Percentiles rank a stretch among this genome's conserved stretches.
These are phyloP conservation scores for Linnemannia hyalina DNA, from an alignment of 192 early-diverging fungal species.

Conservation along the genomic window DNA sequence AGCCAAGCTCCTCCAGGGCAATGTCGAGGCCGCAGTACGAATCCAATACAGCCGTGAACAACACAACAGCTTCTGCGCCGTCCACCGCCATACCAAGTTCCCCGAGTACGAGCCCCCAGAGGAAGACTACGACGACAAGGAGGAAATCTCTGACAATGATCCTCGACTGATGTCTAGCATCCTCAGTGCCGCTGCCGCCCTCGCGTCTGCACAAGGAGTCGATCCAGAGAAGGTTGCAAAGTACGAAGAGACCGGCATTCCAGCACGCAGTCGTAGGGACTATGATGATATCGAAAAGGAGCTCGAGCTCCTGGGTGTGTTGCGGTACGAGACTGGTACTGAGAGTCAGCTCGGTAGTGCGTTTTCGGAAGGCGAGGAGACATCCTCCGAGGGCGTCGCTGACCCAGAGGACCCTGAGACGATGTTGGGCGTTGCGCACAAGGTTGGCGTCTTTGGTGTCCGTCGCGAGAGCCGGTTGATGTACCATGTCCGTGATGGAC, in stretches of 20 bases:
- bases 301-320: not conserved
- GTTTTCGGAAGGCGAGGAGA: not conserved
- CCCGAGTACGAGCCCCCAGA: slow-evolving; percentile 27
- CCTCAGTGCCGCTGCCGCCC: no score
- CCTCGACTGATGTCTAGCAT: not conserved
- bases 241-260: not conserved
- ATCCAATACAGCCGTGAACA: not conserved
- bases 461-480: slow-evolving; percentile 1
- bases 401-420: not conserved
- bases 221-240: slow-evolving; percentile 12
- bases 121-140: slow-evolving; percentile 19
- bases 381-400: not conserved
- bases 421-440: not conserved
- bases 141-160: slow-evolving; percentile 13
- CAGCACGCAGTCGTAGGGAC: slow-evolving; percentile 4
- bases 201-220: slow-evolving; percentile 12
- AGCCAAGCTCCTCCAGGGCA: slow-evolving; percentile 16
- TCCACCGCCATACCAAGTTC: not conserved
- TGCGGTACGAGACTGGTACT: not conserved
- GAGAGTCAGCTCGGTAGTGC: not conserved
- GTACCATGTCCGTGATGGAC: not conserved
- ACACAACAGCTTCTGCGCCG: not conserved
- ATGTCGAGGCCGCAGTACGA: not conserved
- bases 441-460: not conserved
- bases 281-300: slow-evolving; percentile 24